Evolutionary conservation across 2,329 filamentous ascomycete genomes (phyloP), one percentile per base, ranked within the genome.

Genomic region (Esteya vermicola): DNA sequence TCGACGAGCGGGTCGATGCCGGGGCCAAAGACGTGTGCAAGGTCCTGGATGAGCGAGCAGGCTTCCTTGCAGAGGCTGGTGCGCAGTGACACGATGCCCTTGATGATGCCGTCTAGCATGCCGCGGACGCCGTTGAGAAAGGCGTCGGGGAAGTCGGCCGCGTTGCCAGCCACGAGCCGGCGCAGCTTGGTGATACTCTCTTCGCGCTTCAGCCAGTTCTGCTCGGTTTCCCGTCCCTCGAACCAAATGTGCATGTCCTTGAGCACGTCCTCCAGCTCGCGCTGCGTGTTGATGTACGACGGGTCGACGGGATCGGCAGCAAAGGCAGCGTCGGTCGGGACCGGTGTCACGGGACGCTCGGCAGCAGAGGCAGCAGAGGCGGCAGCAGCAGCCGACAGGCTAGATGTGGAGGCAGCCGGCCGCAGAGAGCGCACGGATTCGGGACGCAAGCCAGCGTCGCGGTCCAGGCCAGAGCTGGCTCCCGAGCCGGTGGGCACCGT

Each of bases 61-160:
- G 81, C 86, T 51, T 91, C 85, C 46, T 86, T 88, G 9, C 84
- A 89, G 49, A 95, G 66, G 51, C 88, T 96, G 3, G 89, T 96
- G 51, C 89, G 73, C 31, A 96, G 64, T 1, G 89, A 93, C 52
- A 70, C 84, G 30, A 83, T 67, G 3, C 81, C 78, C 56, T 95
- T 95, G 54, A 95, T 70, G 39, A 95, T 88, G 40, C 88, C 86
- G 52, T 95, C 89, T 25, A 94, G 63, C 37, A 93, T 62, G 30
- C 65, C 66, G 50, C 86, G 85, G 44, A 93, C 71, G 18, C 76
- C 75, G 4, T 65, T 59, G 31, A 93, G 55, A 52, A 86, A 93
- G 3, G 70, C 65, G 23, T 78, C 75, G 31, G 75, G 69, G 51
- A 81, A 94, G 46, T 93, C 85, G 21, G 72, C 70, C 1, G 82